Conservation (phyloP, 2,329 filamentous ascomycete genomes). For the Penicillium sumatraense region DNA sequence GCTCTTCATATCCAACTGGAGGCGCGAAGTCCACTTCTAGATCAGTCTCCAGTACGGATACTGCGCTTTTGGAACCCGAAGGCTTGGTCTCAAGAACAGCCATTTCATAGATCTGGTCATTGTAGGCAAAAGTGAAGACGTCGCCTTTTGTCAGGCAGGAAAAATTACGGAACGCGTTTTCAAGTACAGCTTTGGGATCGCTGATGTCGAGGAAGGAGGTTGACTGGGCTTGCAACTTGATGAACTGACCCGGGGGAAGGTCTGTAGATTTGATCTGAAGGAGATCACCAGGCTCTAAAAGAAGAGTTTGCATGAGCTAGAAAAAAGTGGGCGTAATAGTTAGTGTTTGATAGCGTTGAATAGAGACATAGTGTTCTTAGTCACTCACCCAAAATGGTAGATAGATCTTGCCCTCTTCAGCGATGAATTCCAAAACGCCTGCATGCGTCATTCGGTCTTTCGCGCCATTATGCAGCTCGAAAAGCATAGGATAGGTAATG, state of each 20-base stretch:
- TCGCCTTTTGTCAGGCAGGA: constrained; percentile 91
- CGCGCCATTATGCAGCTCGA: constrained; percentile 91
- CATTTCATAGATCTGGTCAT: constrained; percentile 90
- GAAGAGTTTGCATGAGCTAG: constrained; percentile 91
- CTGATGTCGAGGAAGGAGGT: constrained; percentile 94
- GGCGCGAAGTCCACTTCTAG: constrained; percentile 94
- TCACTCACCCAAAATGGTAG: constrained; percentile 83
- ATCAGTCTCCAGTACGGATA: constrained; percentile 96
- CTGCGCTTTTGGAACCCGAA: constrained; percentile 75
- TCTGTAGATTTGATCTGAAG: constrained; percentile 95
- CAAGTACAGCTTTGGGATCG: constrained; percentile 94
- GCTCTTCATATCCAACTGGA: constrained; percentile 92
- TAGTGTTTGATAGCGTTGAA: constrained; percentile 3
- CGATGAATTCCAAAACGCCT: constrained; percentile 95
- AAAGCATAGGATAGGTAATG: constrained; percentile 95
- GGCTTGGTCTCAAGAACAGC: constrained; percentile 94
- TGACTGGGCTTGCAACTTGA: constrained; percentile 95
- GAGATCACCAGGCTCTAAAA: constrained; percentile 89
- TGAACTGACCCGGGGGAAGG: constrained; percentile 83
- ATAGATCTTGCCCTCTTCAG: constrained; percentile 95
- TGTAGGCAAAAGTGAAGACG: constrained; percentile 95
- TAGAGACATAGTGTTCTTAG: not conserved
- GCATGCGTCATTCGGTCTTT: constrained; percentile 83
- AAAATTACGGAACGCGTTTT: constrained; percentile 96
- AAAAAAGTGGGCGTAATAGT: not conserved